Base-by-base conservation (phyloP, 192 early-diverging fungal genomes). In the Coemansia guatemalensis region DNA sequence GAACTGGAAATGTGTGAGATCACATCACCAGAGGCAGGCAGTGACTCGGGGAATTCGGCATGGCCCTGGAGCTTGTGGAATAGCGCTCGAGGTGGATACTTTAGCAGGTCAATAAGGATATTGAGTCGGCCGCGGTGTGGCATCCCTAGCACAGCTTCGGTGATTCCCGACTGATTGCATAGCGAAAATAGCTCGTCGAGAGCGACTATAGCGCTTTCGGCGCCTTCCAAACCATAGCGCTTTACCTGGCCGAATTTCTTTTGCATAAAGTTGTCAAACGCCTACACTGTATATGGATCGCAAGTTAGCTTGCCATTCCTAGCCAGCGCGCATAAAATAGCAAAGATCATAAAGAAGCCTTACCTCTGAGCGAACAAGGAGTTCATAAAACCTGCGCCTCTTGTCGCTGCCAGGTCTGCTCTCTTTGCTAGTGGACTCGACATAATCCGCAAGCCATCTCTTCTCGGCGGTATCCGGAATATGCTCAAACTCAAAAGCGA, bases 261-360 rank as follows among this genome's bases (percentile, higher is more conserved):
- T 53, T 91, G 91, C 93, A 98, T 95, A 75, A 96, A 98, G 65
- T 94, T 95, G 78, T 98, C 96, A 85, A 98, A 98, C 23, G 86
- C 82, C 87, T 93, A 75, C 18, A 58, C 17, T 44, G 5, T 44
- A 44, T 44, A 44, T 17, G 39, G 0, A 6, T 17, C 3, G 39
- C 14, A 44, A 14, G 39, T 44, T 44, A 44, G 9, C 39, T 44
- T 44, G 39, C 14, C 39, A 17, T 44, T 44, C 14, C 12, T 23
- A 27, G 17, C 22, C 49, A 23, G 20, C 30, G 18, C 12, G 8
- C 0, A 50, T 8, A 25, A 54, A 64, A 51, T 17, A 22, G 48
- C 18, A 30, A 57, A 23, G 25, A 17, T 44, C 8, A 20, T 3
- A 55, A 47, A 33, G 3, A 12, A 71, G 61, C 18, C 95, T 65